Evolutionary conservation across 2,329 filamentous ascomycete species (phyloP), one percentile per base, ranked within the genome.

Genomic region (Epichloe festucae): DNA sequence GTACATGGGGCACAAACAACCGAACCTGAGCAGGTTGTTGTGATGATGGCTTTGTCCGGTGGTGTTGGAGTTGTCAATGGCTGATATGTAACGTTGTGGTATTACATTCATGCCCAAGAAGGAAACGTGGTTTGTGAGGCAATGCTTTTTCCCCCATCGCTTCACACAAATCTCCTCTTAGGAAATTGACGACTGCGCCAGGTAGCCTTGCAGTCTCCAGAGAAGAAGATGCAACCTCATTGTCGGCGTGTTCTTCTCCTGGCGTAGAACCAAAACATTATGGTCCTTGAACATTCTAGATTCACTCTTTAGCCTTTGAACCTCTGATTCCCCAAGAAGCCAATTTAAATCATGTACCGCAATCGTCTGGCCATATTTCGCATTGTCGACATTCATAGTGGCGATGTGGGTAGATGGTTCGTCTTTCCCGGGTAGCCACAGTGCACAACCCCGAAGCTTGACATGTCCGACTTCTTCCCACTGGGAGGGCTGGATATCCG

Each of bases 151-250:
- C 0, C 27, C 27, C 11, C 35, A 5, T 21, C 19, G 10, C n/a
- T 3, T 14, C 34, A 17, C 5, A 40, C 41, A n/a, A 12, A 7
- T 15, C 14, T 44, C 23, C 3, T 5, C 15, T 49, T 36, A 40
- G 3, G 15, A 34, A 11, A 5, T 7, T 15, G 31, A 2, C 39
- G 14, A 38, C 21, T 56, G 47, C 15, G 58, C 59, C 21, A 79
- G 46, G 57, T 78, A 83, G 1, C 77, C 78, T 54, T 82, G 75
- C 8, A 84, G 60, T 54, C 73, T 76, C 79, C 79, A 83, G 7
- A 83, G 66, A 50, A 72, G 67, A 51, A 72, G 52, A 61, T 79
- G 75, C 45, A 79, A 47, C 14, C 68, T 62, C 21, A 69, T 60
- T 7, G 73, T 75, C 39, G 67, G 64, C 44, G 56, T 54, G 58